Conservation (phyloP, 306 rosid genomes). For the Medicago ruthenica region DNA sequence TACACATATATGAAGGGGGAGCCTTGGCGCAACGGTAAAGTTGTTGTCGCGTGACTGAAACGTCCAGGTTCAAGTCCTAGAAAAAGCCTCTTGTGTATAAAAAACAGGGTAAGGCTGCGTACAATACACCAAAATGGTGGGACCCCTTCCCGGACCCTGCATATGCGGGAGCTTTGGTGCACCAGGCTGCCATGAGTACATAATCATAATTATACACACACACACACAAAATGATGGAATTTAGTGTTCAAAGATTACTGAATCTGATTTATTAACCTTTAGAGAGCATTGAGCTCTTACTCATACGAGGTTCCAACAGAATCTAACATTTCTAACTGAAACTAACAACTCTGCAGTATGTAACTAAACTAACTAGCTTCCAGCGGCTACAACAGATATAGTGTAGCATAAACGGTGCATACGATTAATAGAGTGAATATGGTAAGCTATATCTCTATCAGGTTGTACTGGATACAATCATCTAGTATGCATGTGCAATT, state of each 20-base stretch:
- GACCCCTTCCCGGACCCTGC: too few relatives aligned
- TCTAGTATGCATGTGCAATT: background rate
- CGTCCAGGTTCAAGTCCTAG: too few relatives aligned
- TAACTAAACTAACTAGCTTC: background rate
- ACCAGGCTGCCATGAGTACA: too few relatives aligned
- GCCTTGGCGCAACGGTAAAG: too few relatives aligned
- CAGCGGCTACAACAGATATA: background rate
- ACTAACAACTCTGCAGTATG: background rate
- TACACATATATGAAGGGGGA: background rate
- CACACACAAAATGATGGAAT: background rate
- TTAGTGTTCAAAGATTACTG: background rate
- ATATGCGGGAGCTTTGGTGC: too few relatives aligned
- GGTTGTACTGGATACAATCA: background rate
- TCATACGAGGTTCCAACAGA: background rate
- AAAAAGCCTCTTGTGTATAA: too few relatives aligned
- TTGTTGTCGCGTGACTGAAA: too few relatives aligned
- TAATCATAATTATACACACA: background rate
- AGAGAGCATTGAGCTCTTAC: background rate
- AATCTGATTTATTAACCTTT: background rate
- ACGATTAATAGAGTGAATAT: background rate
- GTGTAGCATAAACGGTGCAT: background rate
- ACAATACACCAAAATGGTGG: too few relatives aligned
- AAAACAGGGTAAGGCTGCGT: too few relatives aligned
- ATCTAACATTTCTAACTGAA: slow-evolving; percentile 6
- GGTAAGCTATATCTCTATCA: background rate